Conservation (phyloP, 2,329 filamentous ascomycete species). For the Didymella segeticola region DNA sequence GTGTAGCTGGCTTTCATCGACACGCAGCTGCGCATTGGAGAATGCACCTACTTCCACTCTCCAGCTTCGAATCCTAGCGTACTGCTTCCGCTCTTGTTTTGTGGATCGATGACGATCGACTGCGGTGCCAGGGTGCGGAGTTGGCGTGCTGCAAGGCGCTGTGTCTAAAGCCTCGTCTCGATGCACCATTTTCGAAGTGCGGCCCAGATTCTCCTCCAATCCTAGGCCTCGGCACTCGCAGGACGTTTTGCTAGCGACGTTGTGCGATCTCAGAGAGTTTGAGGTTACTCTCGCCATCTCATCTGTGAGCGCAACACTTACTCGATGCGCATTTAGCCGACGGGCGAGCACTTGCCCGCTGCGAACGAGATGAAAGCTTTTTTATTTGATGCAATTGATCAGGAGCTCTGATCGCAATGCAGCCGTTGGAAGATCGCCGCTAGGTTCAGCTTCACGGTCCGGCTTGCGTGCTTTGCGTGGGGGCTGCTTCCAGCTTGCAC, state of each 20-base stretch:
- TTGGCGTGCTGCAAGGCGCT: slow-evolving; percentile 8
- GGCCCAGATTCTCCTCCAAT: slow-evolving; percentile 17
- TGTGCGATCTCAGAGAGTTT: slow-evolving; percentile 8
- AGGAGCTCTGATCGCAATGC: background rate
- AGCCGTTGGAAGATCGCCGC: slow-evolving; percentile 15
- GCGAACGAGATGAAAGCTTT: slow-evolving; percentile 3
- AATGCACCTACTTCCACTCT: slow-evolving; percentile 26
- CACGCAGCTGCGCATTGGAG: slow-evolving; percentile 29
- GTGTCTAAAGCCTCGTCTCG: slow-evolving; percentile 13
- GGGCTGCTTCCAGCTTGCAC: slow-evolving; percentile 10
- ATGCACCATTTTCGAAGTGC: background rate
- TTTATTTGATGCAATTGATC: background rate
- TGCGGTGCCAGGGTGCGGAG: slow-evolving; percentile 23
- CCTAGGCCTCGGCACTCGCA: background rate
- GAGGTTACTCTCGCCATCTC: background rate
- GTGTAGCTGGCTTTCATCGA: slow-evolving; percentile 28
- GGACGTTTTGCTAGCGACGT: slow-evolving; percentile 4
- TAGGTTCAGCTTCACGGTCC: slow-evolving; percentile 10
- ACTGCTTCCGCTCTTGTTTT: slow-evolving; percentile 5
- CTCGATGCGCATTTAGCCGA: slow-evolving; percentile 4
- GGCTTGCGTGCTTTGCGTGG: slow-evolving; percentile 15
- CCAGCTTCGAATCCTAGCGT: slow-evolving; percentile 8
- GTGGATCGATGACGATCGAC: slow-evolving; percentile 21
- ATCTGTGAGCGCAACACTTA: background rate
- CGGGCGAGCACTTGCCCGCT: slow-evolving; percentile 1